Evolutionary conservation across 495 filamentous ascomycete species (phyloP), one percentile per base, ranked within the genome.

Genomic region (Penicillium longicatenatum): DNA sequence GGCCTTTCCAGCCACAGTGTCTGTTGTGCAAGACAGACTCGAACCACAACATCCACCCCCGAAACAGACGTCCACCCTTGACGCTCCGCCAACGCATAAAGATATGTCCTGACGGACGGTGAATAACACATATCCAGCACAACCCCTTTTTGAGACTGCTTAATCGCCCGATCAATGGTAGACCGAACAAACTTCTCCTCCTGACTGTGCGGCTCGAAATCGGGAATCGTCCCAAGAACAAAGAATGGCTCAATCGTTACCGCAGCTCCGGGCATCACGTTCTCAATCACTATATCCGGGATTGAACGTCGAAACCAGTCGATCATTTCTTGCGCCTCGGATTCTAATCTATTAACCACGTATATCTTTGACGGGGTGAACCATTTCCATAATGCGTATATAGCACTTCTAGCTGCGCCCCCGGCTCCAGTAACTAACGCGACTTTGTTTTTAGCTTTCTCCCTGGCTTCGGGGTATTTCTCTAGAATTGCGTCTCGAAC

Each of bases 401-500:
- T 77, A 14, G 84, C 82, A n/a, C 75, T 78, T 22, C 86, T 66
- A 42, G 79, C 77, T 2, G 84, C 85, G 12, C 85, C 86, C 10
- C 86, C 86, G 4, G 81, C 83, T 8, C 86, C 86, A 54, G 68
- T 72, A 8, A 85, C 81, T 57, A 85, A 55, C 12, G 70, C 82
- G 1, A 81, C 78, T 9, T 71, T 66, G 16, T 19, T 2, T 22
- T 9, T 2, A 49, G 77, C 80, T 8, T 69, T 50, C 6, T 4
- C 31, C 0, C 66, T 55, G 0, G 67, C 62, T 16, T 69, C 55
- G 2, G 62, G 37, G 14, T 78, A 63, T 62, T 86, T 86, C 55
- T 80, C 74, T n/a, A 82, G 67, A 64, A 88, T 81, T 6, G 82
- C 76, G 54, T 86, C 82, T 11, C 83, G 77, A 20, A 88, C 77